These are phyloP conservation scores for Starmerella floricola DNA, from an alignment of 805 yeast species.

Conservation along the genomic window DNA sequence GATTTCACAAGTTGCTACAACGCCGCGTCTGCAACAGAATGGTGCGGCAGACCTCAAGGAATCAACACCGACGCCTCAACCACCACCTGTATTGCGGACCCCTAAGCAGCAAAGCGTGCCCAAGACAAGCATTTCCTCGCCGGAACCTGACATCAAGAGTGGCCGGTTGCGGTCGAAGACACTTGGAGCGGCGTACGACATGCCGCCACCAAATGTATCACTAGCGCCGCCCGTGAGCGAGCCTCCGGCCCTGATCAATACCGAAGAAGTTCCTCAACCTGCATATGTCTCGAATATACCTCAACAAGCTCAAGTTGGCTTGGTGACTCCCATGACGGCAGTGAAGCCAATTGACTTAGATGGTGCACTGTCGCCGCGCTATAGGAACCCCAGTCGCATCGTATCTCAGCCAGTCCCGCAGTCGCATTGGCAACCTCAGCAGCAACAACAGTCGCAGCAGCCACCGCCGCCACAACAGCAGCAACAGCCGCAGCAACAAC, in stretches of 20 bases:
- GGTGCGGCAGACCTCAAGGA: background rate
- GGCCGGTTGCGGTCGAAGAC: conserved; percentile 18
- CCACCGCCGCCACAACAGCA: conserved; percentile 4
- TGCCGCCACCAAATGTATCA: background rate
- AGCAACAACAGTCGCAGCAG: background rate
- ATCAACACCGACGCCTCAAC: background rate
- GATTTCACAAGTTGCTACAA: too few species aligned
- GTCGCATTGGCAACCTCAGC: background rate
- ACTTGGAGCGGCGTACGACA: conserved; percentile 14
- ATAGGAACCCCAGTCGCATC: background rate
- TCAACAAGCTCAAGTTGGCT: conserved; percentile 12
- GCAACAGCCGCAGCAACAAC: conserved; percentile 4
- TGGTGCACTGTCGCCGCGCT: background rate
- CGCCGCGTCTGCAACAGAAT: background rate
- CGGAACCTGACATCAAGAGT: conserved; percentile 2
- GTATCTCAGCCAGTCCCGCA: conserved; percentile 10
- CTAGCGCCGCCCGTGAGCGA: background rate
- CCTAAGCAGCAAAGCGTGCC: background rate
- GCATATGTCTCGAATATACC: conserved; percentile 10
- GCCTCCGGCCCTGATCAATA: background rate
- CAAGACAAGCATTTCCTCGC: background rate
- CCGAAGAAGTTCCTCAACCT: conserved; percentile 4
- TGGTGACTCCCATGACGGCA: conserved; percentile 11
- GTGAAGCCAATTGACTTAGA: conserved; percentile 1
- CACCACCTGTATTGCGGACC: background rate